phyloP scores from a whole-genome alignment of 2,329 filamentous ascomycete genomes.

The Didymella glomerata region DNA sequence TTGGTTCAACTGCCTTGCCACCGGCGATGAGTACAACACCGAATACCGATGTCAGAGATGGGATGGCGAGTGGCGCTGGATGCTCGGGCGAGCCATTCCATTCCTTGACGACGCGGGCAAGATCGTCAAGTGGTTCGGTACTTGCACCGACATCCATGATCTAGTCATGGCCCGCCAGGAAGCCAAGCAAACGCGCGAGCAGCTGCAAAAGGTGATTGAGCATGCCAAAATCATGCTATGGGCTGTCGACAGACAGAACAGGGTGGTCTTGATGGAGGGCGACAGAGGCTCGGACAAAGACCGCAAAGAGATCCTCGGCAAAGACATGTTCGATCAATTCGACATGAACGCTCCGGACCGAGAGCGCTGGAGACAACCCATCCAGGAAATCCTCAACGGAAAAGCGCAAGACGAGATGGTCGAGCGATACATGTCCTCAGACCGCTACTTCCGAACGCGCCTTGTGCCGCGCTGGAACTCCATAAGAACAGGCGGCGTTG shows the following conservation, averaged over 20 bases:
- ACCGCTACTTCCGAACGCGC: constrained; percentile 75
- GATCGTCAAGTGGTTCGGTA: constrained; percentile 83
- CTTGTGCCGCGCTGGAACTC: constrained; percentile 72
- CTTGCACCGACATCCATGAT: constrained; percentile 81
- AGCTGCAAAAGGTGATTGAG: constrained; percentile 75
- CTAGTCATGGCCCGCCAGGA: constrained; percentile 72
- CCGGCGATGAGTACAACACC: constrained; percentile 70
- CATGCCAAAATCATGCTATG: constrained; percentile 81
- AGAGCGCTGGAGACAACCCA: constrained; percentile 62
- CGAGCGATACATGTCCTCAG: constrained; percentile 67
- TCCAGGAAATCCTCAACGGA: constrained; percentile 72
- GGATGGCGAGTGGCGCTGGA: constrained; percentile 79
- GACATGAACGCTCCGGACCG: constrained; percentile 39
- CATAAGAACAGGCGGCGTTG: constrained; percentile 61
- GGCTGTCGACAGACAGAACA: constrained; percentile 69
- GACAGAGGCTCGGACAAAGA: constrained; percentile 60
- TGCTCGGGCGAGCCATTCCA: constrained; percentile 75
- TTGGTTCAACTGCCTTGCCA: constrained; percentile 71
- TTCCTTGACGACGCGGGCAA: constrained; percentile 71
- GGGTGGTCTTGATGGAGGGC: constrained; percentile 75
- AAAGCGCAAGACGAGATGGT: constrained; percentile 67
- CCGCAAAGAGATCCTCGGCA: constrained; percentile 58
- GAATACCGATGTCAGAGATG: constrained; percentile 75
- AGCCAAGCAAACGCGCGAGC: constrained; percentile 72
- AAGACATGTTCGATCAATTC: constrained; percentile 72